These are phyloP conservation scores for Lineolata rhizophorae DNA, from an alignment of 495 filamentous ascomycete genomes.

Conservation along the genomic window DNA sequence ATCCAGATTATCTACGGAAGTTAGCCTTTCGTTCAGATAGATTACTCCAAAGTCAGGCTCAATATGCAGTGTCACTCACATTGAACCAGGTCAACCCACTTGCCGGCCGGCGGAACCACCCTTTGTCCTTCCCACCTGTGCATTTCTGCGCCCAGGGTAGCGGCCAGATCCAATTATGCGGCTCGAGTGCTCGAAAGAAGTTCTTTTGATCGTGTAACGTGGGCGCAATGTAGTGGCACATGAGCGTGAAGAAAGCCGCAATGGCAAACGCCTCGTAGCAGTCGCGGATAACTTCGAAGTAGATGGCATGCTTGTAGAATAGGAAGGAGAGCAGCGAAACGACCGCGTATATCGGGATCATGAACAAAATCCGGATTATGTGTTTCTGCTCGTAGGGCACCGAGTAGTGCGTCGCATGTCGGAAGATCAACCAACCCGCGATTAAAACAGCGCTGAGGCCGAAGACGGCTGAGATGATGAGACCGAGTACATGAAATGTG, in stretches of 20 bases:
- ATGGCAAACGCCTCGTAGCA: constrained; percentile 91
- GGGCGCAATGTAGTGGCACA: constrained; percentile 67
- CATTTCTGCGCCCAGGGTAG: constrained; percentile 45
- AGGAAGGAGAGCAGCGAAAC: constrained; percentile 62
- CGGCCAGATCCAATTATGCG: constrained; percentile 58
- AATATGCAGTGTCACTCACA: constrained; percentile 6
- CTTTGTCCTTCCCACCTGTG: constrained; percentile 35
- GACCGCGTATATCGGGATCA: constrained; percentile 69
- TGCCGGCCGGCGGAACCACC: constrained; percentile 47
- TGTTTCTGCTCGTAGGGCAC: constrained; percentile 68
- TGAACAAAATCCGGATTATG: constrained; percentile 79
- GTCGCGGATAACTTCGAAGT: constrained; percentile 60
- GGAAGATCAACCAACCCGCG: constrained; percentile 43
- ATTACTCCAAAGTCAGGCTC: background rate
- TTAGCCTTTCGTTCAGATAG: background rate
- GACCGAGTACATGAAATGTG: constrained; percentile 32
- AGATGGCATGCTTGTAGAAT: constrained; percentile 60
- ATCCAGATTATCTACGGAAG: constrained; percentile 54
- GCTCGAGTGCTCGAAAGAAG: constrained; percentile 51
- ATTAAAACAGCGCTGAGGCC: constrained; percentile 31
- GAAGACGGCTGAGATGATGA: constrained; percentile 27
- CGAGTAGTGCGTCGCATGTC: constrained; percentile 65
- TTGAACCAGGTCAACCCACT: constrained; percentile 93
- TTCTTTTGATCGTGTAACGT: constrained; percentile 70
- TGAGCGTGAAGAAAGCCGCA: constrained; percentile 70